Percentiles rank a stretch among this genome's conserved stretches.
These are phyloP conservation scores for Chaetomiaceae sp. DNA, from an alignment of 2,329 filamentous ascomycete species.

Conservation along the genomic window DNA sequence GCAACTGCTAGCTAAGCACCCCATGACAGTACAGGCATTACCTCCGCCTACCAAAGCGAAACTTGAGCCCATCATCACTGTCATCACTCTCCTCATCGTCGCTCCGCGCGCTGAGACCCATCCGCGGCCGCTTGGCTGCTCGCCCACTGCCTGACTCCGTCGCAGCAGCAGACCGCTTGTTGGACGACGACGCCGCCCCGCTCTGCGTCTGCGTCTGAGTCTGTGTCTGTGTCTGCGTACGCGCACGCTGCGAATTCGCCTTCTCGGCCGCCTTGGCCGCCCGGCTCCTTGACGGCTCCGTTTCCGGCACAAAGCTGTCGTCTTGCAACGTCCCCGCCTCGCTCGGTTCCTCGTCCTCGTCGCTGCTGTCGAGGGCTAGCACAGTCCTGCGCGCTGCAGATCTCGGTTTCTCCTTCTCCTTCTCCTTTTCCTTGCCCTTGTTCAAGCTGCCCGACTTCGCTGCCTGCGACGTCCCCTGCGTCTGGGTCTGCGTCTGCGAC, in stretches of 20 bases:
- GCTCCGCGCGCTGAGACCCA: conserved; percentile 19
- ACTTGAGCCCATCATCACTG: conserved; percentile 54
- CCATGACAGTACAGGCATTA: conserved; percentile 24
- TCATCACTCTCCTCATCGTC: conserved; percentile 28
- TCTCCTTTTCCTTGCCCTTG: conserved; percentile 27
- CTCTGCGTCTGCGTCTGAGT: conserved; percentile 28
- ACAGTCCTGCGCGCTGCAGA: conserved; percentile 17
- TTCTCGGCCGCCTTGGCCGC: conserved; percentile 32
- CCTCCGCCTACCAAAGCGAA: conserved; percentile 51
- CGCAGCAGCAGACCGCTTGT: conserved; percentile 30
- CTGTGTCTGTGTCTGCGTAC: conserved; percentile 26
- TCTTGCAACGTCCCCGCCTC: conserved; percentile 13
- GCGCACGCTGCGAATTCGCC: conserved; percentile 24
- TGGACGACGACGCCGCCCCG: conserved; percentile 23
- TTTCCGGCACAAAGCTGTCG: conserved; percentile 20
- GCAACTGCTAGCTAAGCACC: neutral
- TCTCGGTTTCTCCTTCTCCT: neutral
- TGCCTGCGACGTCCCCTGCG: neutral
- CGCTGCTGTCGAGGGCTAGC: conserved; percentile 36
- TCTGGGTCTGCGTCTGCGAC: conserved; percentile 17
- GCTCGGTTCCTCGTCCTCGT: conserved; percentile 29
- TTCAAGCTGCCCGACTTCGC: conserved; percentile 15
- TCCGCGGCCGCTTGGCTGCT: conserved; percentile 34
- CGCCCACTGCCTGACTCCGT: conserved; percentile 34
- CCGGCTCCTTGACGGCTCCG: conserved; percentile 30